Percentiles rank a stretch among this genome's conserved stretches.
Conservation (phyloP, 768 basidiomycete genomes). For the Wakefieldia striispora region DNA sequence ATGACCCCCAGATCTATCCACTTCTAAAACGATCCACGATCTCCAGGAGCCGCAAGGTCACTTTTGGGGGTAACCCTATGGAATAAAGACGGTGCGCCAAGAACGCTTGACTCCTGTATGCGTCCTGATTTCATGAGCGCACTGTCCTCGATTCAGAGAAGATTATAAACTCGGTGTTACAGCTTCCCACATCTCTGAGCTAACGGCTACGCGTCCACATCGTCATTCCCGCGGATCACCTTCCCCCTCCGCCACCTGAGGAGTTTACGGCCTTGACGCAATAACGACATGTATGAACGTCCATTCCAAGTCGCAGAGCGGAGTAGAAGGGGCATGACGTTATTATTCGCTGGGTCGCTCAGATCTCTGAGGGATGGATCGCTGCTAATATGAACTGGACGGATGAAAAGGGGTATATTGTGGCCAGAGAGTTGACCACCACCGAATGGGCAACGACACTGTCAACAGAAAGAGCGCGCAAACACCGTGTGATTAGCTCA, state of each 20-base stretch:
- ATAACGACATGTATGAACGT: constrained; percentile 15
- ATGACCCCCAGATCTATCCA: constrained; percentile 11
- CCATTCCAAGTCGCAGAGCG: constrained; percentile 8
- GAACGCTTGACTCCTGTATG: not conserved
- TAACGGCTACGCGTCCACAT: constrained; percentile 17
- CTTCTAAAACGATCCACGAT: constrained; percentile 9
- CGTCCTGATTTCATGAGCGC: constrained; percentile 1
- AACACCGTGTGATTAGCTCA: constrained; percentile 15
- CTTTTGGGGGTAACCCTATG: constrained; percentile 10
- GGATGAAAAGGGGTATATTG: constrained; percentile 58
- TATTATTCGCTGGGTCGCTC: too few species aligned
- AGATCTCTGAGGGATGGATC: too few species aligned
- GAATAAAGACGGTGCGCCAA: not conserved
- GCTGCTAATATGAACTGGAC: constrained; percentile 24
- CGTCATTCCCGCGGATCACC: constrained; percentile 22
- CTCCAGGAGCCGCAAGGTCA: not conserved
- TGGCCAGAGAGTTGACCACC: constrained; percentile 58
- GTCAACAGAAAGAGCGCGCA: constrained; percentile 7
- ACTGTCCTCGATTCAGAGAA: not conserved
- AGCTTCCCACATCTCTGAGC: constrained; percentile 24
- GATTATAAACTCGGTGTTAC: not conserved
- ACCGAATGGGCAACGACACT: constrained; percentile 58
- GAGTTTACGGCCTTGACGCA: constrained; percentile 16
- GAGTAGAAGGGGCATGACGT: constrained; percentile 10
- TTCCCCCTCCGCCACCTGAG: constrained; percentile 3